Conservation (phyloP, 805 yeast genomes). For the Cyberlindnera samutprakarnensis region DNA sequence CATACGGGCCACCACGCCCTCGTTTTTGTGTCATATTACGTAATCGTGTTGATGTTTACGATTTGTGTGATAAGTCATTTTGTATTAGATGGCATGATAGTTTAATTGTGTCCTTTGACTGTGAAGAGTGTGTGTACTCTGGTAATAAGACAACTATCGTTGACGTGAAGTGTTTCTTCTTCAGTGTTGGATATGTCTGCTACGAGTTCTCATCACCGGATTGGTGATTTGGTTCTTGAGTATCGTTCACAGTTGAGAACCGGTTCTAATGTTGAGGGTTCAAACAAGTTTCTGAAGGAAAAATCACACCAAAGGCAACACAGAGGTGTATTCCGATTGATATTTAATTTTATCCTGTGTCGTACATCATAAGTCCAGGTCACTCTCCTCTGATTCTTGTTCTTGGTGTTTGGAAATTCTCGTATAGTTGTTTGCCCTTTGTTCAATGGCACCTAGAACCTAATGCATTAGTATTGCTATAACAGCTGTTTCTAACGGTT, state of each 20-base stretch:
- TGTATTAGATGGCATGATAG: too few relatives aligned
- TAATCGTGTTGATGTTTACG: too few relatives aligned
- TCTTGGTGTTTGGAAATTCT: slow-evolving; percentile 10
- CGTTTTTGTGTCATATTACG: too few relatives aligned
- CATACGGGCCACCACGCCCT: too few relatives aligned
- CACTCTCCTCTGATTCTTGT: slow-evolving; percentile 30
- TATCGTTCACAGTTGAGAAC: too few relatives aligned
- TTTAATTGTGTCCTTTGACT: too few relatives aligned
- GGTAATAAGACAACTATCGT: too few relatives aligned
- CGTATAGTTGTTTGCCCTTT: slow-evolving; percentile 27
- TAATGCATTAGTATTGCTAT: slow-evolving; percentile 2
- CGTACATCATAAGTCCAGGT: slow-evolving; percentile 24
- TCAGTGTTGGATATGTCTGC: too few relatives aligned
- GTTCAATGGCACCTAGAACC: slow-evolving; percentile 23
- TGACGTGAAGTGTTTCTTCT: too few relatives aligned
- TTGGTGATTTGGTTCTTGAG: slow-evolving; percentile 6
- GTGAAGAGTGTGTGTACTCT: too few relatives aligned
- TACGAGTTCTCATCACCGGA: not conserved
- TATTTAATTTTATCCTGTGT: not conserved
- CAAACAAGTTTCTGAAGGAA: not conserved
- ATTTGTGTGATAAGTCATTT: too few relatives aligned
- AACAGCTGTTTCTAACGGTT: not conserved
- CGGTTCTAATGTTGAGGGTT: not conserved
- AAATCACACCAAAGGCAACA: not conserved
- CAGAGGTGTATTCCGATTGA: not conserved